phyloP scores from a whole-genome alignment of 306 rosid species.

The Lablab purpureus region DNA sequence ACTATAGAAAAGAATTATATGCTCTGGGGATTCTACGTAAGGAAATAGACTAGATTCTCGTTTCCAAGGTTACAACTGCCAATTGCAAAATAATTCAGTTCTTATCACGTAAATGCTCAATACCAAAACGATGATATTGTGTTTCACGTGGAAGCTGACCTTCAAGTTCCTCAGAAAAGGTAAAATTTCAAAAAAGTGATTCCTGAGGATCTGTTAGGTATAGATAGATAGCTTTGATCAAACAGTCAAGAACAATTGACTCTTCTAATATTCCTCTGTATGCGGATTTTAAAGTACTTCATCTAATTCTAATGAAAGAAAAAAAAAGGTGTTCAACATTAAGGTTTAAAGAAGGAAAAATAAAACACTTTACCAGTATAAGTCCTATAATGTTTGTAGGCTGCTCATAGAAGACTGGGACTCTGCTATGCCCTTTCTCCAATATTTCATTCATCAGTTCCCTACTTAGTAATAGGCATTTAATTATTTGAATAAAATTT shows the following conservation, averaged over 20 bases:
- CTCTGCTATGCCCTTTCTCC: constrained; percentile 96
- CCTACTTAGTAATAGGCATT: constrained; percentile 55
- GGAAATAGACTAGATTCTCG: not conserved
- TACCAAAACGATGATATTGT: not conserved
- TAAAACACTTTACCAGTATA: constrained; percentile 58
- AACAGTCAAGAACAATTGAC: not conserved
- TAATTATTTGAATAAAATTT: constrained; percentile 28
- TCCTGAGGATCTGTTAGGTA: constrained; percentile 5
- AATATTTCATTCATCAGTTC: constrained; percentile 73
- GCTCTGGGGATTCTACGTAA: not conserved
- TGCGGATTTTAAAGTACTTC: constrained; percentile 10
- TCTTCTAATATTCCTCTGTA: constrained; percentile 5
- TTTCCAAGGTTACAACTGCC: not conserved
- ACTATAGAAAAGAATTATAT: not conserved
- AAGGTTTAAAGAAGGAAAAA: not conserved
- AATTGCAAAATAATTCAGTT: not conserved
- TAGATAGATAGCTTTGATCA: constrained; percentile 28
- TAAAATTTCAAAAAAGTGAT: not conserved
- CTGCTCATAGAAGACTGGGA: constrained; percentile 94
- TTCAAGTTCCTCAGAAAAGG: constrained; percentile 18
- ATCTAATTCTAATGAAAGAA: constrained; percentile 22
- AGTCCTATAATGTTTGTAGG: constrained; percentile 88
- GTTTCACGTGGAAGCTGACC: not conserved
- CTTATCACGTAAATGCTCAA: not conserved
- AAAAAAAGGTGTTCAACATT: constrained; percentile 10